Percentiles rank a stretch among this genome's conserved stretches.
Conservation (phyloP, 2,329 filamentous ascomycete genomes). For the Alternaria arborescens region DNA sequence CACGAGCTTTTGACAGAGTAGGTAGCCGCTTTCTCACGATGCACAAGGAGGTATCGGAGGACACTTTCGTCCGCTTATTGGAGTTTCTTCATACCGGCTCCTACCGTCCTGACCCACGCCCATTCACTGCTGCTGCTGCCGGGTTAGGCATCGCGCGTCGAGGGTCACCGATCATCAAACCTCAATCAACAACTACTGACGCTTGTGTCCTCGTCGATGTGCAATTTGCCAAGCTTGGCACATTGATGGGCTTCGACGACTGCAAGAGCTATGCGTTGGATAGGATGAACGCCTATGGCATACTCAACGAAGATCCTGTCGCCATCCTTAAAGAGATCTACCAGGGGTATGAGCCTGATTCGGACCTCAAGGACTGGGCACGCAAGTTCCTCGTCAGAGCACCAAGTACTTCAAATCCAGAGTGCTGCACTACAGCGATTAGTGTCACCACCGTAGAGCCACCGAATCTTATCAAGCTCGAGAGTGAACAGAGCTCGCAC, state of each 20-base stretch:
- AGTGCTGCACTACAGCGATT: neutral
- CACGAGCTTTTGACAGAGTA: slow-evolving; percentile 39
- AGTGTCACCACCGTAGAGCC: slow-evolving; percentile 16
- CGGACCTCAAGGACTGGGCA: slow-evolving; percentile 33
- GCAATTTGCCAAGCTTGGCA: slow-evolving; percentile 44
- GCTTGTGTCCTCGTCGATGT: slow-evolving; percentile 35
- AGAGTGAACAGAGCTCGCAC: slow-evolving; percentile 24
- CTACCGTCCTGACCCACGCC: slow-evolving; percentile 33
- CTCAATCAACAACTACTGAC: slow-evolving; percentile 5
- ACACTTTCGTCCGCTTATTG: slow-evolving; percentile 47
- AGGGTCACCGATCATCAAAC: slow-evolving; percentile 38
- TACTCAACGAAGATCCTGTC: slow-evolving; percentile 50
- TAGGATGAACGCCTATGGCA: slow-evolving; percentile 41
- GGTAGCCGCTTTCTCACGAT: slow-evolving; percentile 41
- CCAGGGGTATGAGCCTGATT: slow-evolving; percentile 30
- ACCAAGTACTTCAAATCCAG: slow-evolving; percentile 3
- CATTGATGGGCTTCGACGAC: slow-evolving; percentile 49
- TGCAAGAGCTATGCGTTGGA: slow-evolving; percentile 46
- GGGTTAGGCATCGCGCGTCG: slow-evolving; percentile 15
- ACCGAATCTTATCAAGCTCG: slow-evolving; percentile 36
- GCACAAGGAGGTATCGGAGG: slow-evolving; percentile 33
- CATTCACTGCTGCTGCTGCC: slow-evolving; percentile 6
- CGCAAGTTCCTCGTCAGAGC: slow-evolving; percentile 29
- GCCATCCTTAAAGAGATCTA: slow-evolving; percentile 49
- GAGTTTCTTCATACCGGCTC: slow-evolving; percentile 39